These are phyloP conservation scores for Kickxella alabastrina DNA, from an alignment of 192 early-diverging fungal species.

Conservation along the genomic window DNA sequence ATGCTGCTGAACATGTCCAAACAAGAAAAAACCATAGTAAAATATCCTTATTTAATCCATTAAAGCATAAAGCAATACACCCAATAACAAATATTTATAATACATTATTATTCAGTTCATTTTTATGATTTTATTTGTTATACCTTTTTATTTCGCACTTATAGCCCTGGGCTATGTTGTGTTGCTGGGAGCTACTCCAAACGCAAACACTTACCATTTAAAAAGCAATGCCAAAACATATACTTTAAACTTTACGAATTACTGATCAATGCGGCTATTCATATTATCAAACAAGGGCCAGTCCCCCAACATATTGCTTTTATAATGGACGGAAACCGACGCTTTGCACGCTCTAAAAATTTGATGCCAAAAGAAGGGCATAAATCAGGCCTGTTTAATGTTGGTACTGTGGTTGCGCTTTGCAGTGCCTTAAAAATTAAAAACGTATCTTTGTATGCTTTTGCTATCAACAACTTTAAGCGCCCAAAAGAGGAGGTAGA, in stretches of 20 bases:
- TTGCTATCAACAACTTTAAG: slow-evolving; percentile 98
- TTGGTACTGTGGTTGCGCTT: slow-evolving; percentile 82
- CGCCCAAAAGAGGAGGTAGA: slow-evolving; percentile 80
- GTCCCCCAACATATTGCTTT: slow-evolving; percentile 91
- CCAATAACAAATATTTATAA: no score
- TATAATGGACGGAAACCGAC: slow-evolving; percentile 97
- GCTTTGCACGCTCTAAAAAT: slow-evolving; percentile 69
- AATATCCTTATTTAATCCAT: no score
- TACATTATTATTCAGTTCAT: no score
- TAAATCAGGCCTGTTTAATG: slow-evolving; percentile 68
- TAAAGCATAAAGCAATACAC: no score
- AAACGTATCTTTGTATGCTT: slow-evolving; percentile 91
- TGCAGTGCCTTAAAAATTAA: slow-evolving; percentile 82
- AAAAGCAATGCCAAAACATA: slow-evolving; percentile 9
- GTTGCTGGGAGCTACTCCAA: no score
- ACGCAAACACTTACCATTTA: slow-evolving; percentile 13
- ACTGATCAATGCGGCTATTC: slow-evolving; percentile 8
- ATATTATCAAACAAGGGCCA: slow-evolving; percentile 60
- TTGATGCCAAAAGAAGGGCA: slow-evolving; percentile 68
- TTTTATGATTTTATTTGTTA: no score
- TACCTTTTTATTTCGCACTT: no score
- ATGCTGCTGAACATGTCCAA: no score
- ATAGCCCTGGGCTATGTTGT: no score
- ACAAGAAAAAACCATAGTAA: no score
- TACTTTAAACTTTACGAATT: not conserved